Evolutionary conservation across 192 early-diverging fungal genomes (phyloP).

Genomic region (Haplosporangium gracile): DNA sequence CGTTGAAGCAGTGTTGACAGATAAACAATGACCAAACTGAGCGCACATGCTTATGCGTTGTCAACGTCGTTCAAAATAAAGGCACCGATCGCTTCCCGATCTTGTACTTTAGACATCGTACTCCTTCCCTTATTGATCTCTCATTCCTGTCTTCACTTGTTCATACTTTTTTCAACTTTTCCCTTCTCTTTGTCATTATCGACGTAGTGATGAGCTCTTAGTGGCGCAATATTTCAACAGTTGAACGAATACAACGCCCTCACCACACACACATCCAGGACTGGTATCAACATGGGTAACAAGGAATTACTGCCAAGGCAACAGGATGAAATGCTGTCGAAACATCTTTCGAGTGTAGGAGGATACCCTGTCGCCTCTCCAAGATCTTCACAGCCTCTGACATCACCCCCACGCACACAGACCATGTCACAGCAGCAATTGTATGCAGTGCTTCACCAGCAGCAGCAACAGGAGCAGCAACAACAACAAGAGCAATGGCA

Average conservation of each 20-base stretch:
- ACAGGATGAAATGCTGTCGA: constrained; percentile 25
- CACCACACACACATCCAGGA: not conserved
- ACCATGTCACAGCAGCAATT: not conserved
- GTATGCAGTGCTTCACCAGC: not conserved
- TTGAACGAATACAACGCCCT: not conserved
- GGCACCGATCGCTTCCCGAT: not conserved
- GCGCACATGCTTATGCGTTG: constrained; percentile 9
- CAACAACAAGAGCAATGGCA: not conserved
- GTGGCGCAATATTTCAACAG: not conserved
- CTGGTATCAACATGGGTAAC: constrained; percentile 14
- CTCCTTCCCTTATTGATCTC: not conserved
- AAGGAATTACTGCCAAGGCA: constrained; percentile 11
- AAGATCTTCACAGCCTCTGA: not conserved
- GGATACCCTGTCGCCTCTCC: not conserved
- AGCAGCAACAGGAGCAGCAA: not conserved
- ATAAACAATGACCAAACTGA: constrained; percentile 24
- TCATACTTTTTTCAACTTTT: not conserved
- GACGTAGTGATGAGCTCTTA: not conserved
- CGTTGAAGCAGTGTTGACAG: not conserved
- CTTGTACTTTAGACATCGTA: no score
- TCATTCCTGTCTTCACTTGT: not conserved
- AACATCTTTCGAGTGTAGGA: constrained; percentile 25
- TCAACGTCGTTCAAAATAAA: not conserved
- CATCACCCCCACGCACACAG: not conserved
- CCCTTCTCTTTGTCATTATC: no score